Conservation (phyloP, 2,329 filamentous ascomycete species). For the Fragosphaeria purpurea region DNA sequence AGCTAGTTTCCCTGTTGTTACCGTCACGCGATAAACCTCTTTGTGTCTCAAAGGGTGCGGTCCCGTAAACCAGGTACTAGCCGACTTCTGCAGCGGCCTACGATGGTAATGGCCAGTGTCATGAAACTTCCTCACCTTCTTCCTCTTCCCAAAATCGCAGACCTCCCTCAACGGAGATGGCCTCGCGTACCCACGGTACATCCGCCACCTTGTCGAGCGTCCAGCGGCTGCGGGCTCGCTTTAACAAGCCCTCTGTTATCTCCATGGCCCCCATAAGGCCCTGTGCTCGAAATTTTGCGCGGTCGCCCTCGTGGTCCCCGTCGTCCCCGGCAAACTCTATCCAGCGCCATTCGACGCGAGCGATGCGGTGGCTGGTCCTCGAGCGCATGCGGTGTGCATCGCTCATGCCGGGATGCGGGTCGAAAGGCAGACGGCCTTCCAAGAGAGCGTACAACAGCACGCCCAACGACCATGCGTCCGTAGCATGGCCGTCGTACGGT, state of each 20-base stretch:
- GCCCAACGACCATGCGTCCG: constrained; percentile 90
- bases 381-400: constrained; percentile 68
- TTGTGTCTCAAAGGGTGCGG: no score
- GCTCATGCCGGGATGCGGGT: constrained; percentile 71
- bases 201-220: constrained; percentile 62
- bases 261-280: constrained; percentile 66
- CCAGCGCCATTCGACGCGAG: constrained; percentile 93
- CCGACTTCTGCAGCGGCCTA: no score
- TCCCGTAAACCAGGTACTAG: no score
- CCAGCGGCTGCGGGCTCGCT: constrained; percentile 71
- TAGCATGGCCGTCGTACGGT: constrained; percentile 83
- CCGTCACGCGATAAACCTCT: no score
- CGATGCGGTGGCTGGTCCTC: constrained; percentile 86
- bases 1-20: no score
- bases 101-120: not conserved
- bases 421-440: constrained; percentile 87
- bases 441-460: constrained; percentile 88
- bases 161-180: constrained; percentile 57
- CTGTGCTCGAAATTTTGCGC: constrained; percentile 46
- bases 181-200: constrained; percentile 65
- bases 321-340: constrained; percentile 73
- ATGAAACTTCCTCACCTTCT: constrained; percentile 42
- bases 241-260: constrained; percentile 75
- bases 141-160: constrained; percentile 50
- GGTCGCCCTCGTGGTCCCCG: constrained; percentile 68